Conservation (phyloP, 192 early-diverging fungal genomes). For the Dispira simplex region DNA sequence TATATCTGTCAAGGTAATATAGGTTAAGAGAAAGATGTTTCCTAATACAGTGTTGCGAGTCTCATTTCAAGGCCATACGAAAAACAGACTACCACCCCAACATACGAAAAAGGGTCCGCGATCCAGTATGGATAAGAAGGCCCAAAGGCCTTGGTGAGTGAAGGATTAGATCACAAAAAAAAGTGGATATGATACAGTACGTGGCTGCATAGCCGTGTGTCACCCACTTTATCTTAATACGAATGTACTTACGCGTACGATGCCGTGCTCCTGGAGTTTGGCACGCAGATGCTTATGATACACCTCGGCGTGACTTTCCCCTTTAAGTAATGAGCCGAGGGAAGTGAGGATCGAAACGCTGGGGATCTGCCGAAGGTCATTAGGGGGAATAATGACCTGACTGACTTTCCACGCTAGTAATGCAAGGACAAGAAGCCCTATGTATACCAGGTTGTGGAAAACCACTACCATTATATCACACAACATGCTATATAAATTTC, state of each 20-base stretch:
- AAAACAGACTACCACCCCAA: not conserved
- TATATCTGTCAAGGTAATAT: too few relatives aligned
- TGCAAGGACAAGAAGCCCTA: too few relatives aligned
- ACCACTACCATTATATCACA: too few relatives aligned
- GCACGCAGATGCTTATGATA: not conserved
- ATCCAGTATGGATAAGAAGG: not conserved
- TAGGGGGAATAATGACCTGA: not conserved
- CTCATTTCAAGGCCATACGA: not conserved
- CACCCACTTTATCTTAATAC: not conserved
- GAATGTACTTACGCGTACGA: constrained; percentile 7
- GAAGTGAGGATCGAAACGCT: not conserved
- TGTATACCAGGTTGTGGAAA: too few relatives aligned
- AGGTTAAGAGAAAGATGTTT: too few relatives aligned
- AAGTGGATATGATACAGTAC: not conserved
- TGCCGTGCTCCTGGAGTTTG: not conserved
- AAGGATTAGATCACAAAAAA: not conserved
- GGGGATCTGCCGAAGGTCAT: not conserved
- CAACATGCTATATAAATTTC: too few relatives aligned
- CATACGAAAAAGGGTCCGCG: not conserved
- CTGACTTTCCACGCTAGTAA: too few relatives aligned
- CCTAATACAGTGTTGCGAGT: not conserved
- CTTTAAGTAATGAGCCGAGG: not conserved
- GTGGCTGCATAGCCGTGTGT: too few relatives aligned
- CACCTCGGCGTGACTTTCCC: constrained; percentile 7
- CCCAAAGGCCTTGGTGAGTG: not conserved